A percentile compares a stretch with the other conserved stretches of the same genome.
phyloP scores from a whole-genome alignment of 768 basidiomycete species.

The Suillus tomentosus region DNA sequence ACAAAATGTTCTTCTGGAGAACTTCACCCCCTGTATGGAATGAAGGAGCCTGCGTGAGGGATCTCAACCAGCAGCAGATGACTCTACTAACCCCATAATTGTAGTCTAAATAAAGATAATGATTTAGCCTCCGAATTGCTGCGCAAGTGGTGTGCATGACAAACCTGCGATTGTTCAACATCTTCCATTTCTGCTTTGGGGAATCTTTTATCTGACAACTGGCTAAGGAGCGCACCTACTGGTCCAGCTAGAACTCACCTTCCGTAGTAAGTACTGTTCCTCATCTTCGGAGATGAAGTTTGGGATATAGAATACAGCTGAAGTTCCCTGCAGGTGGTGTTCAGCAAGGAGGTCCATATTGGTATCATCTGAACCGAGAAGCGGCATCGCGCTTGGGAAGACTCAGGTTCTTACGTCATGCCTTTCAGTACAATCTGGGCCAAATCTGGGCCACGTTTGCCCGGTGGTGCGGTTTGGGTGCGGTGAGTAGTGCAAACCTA shows the following conservation, averaged over 20 bases:
- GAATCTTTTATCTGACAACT: constrained; percentile 66
- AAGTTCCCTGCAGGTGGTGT: constrained; percentile 38
- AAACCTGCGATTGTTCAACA: constrained; percentile 67
- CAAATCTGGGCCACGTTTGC: neutral
- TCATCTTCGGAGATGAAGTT: constrained; percentile 77
- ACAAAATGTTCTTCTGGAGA: constrained; percentile 63
- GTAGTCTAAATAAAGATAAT: constrained; percentile 49
- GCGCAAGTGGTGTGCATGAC: neutral
- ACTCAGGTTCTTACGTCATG: constrained; percentile 1
- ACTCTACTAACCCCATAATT: constrained; percentile 62
- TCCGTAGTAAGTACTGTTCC: constrained; percentile 74
- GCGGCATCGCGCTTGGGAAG: neutral
- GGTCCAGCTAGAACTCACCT: constrained; percentile 46
- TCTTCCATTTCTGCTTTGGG: constrained; percentile 84
- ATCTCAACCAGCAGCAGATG: constrained; percentile 6
- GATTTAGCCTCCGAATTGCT: neutral
- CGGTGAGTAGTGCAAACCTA: neutral
- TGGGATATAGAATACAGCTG: constrained; percentile 68
- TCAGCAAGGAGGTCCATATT: constrained; percentile 2
- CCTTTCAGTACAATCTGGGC: neutral
- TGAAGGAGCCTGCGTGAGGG: constrained; percentile 13
- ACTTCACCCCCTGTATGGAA: constrained; percentile 67
- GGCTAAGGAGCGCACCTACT: constrained; percentile 13
- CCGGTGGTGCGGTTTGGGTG: neutral
- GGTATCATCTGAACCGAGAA: neutral